Percentiles rank a stretch among this genome's conserved stretches.
These are phyloP conservation scores for Williopsis jadinii DNA, from an alignment of 1,139 yeast species.

Conservation along the genomic window DNA sequence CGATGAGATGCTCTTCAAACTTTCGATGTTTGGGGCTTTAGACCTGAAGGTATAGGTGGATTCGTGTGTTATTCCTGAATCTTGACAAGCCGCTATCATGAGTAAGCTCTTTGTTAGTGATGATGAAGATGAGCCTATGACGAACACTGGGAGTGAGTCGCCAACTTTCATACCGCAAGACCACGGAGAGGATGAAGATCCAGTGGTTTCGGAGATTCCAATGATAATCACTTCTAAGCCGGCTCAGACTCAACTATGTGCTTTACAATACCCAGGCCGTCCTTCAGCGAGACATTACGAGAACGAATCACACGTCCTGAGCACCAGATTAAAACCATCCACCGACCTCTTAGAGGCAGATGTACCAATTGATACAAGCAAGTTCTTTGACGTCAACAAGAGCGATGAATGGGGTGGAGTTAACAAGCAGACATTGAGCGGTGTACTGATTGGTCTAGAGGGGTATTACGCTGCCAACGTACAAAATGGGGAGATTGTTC, in stretches of 20 bases:
- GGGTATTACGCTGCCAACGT: constrained; percentile 54
- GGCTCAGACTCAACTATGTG: constrained; percentile 26
- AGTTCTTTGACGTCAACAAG: constrained; percentile 60
- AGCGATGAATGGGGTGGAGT: constrained; percentile 58
- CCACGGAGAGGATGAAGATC: constrained; percentile 50
- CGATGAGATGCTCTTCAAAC: neutral
- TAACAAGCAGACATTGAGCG: constrained; percentile 56
- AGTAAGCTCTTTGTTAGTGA: constrained; percentile 13
- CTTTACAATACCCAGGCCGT: constrained; percentile 73
- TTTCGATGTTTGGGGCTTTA: neutral
- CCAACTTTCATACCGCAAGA: neutral
- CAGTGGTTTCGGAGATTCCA: constrained; percentile 72
- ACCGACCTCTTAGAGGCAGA: constrained; percentile 57
- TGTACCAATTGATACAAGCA: constrained; percentile 54
- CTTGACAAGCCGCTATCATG: constrained; percentile 3
- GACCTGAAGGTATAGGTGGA: too few species aligned
- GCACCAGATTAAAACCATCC: constrained; percentile 53
- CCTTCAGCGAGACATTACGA: constrained; percentile 42
- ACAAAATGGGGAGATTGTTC: constrained; percentile 44
- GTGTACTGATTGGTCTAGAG: constrained; percentile 52
- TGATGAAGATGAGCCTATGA: constrained; percentile 9
- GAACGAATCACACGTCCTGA: constrained; percentile 32
- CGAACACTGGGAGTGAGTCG: neutral
- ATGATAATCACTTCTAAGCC: constrained; percentile 36
- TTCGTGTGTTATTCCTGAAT: neutral